These are phyloP conservation scores for Colletotrichum eremochloae DNA, from an alignment of 2,329 filamentous ascomycete species.

Conservation along the genomic window DNA sequence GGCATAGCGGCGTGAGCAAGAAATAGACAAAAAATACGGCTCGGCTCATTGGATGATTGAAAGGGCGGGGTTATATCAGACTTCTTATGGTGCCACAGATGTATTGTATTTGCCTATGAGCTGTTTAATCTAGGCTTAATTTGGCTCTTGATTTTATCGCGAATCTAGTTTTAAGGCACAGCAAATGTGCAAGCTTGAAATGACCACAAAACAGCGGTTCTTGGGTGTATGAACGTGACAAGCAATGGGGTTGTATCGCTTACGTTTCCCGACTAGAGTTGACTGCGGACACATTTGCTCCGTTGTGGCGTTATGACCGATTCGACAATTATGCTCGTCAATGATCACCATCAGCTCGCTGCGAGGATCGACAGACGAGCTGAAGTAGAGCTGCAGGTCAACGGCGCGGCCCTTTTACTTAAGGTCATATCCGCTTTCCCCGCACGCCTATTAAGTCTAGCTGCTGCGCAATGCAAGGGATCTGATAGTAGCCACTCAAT, in stretches of 20 bases:
- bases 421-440: neutral
- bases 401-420: neutral
- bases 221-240: too few relatives aligned
- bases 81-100: too few relatives aligned
- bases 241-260: neutral
- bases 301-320: neutral
- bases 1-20: too few relatives aligned
- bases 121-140: neutral
- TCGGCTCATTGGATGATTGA: too few relatives aligned
- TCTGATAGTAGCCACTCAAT: neutral
- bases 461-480: neutral
- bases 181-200: neutral
- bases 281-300: neutral
- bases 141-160: too few relatives aligned
- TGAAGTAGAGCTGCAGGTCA: neutral
- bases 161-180: neutral
- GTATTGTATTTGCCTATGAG: neutral
- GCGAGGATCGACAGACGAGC: neutral
- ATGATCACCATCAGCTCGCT: neutral
- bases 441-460: neutral
- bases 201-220: accelerated
- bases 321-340: neutral
- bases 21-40: too few relatives aligned
- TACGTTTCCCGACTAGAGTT: neutral
- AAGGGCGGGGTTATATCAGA: too few relatives aligned